A percentile compares a stretch with the other conserved stretches of the same genome.
phyloP scores from a whole-genome alignment of 2,329 filamentous ascomycete species.

The Calonectria pauciramosa region DNA sequence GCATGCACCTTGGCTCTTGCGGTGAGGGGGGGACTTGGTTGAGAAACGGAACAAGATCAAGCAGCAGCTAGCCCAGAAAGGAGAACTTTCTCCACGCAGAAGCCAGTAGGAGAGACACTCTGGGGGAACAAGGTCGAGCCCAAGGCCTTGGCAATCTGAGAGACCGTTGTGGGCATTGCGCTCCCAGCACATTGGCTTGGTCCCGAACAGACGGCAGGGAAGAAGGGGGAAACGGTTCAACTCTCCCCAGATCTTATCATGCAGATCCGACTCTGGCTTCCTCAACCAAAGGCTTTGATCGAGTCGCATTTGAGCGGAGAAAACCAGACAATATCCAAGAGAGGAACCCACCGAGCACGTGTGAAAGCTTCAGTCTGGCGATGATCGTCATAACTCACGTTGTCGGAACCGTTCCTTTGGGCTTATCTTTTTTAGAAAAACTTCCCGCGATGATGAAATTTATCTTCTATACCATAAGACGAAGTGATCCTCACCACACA shows the following conservation, averaged over 20 bases:
- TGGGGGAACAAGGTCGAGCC: slow-evolving; percentile 12
- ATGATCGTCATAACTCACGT: slow-evolving; percentile 26
- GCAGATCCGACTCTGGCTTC: neutral
- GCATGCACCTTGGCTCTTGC: neutral
- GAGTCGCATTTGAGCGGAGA: slow-evolving; percentile 9
- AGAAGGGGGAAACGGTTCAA: slow-evolving; percentile 4
- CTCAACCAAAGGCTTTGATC: neutral
- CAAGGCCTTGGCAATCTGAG: slow-evolving; percentile 9
- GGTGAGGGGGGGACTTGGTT: slow-evolving; percentile 6
- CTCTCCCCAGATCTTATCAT: slow-evolving; percentile 18
- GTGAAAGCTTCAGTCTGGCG: slow-evolving; percentile 6
- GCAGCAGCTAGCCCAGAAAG: slow-evolving; percentile 17
- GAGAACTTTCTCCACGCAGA: slow-evolving; percentile 9
- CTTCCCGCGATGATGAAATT: slow-evolving; percentile 13
- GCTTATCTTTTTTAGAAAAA: slow-evolving; percentile 15
- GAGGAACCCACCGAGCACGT: slow-evolving; percentile 20
- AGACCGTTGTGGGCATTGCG: slow-evolving; percentile 14
- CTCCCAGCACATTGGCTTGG: slow-evolving; percentile 5
- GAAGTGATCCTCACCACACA: slow-evolving; percentile 21
- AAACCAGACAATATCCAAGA: neutral
- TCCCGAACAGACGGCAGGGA: slow-evolving; percentile 11
- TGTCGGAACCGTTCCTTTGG: slow-evolving; percentile 19
- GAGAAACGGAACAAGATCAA: neutral
- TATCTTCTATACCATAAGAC: slow-evolving; percentile 9
- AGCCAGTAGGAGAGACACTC: neutral